A percentile compares a stretch with the other conserved stretches of the same genome.
These are phyloP conservation scores for Simplicillium sp. DNA, from an alignment of 2,329 filamentous ascomycete genomes.

Conservation along the genomic window DNA sequence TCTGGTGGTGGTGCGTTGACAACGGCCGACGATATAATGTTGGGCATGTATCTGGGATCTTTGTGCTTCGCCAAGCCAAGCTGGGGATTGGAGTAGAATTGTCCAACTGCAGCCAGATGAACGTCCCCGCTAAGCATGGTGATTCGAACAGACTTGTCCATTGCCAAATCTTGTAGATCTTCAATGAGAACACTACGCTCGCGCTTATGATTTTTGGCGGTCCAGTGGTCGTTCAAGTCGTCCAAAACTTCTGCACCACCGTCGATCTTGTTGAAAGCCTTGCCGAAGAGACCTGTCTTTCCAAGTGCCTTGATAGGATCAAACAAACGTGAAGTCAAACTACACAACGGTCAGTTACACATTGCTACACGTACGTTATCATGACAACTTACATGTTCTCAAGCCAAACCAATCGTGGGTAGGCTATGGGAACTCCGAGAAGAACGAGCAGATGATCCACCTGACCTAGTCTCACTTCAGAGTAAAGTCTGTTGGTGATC, in stretches of 20 bases:
- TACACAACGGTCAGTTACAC: conserved; percentile 24
- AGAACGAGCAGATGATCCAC: conserved; percentile 87
- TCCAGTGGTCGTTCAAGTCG: conserved; percentile 95
- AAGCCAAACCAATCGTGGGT: conserved; percentile 63
- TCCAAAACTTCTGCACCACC: conserved; percentile 87
- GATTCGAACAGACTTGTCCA: conserved; percentile 82
- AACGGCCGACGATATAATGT: conserved; percentile 88
- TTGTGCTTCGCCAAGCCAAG: conserved; percentile 71
- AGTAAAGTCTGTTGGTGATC: conserved; percentile 77
- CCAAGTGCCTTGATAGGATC: conserved; percentile 84
- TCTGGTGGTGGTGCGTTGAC: conserved; percentile 85
- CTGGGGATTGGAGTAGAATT: conserved; percentile 90
- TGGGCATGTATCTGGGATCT: conserved; percentile 95
- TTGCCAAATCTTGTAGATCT: conserved; percentile 86
- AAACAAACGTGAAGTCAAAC: conserved; percentile 75
- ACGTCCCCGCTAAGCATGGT: conserved; percentile 93
- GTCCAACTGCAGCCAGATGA: conserved; percentile 82
- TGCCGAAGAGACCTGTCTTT: conserved; percentile 69
- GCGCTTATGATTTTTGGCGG: conserved; percentile 84
- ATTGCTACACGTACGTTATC: neutral
- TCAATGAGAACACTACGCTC: conserved; percentile 82
- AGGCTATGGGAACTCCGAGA: conserved; percentile 74
- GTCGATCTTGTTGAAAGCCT: conserved; percentile 80
- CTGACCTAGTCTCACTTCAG: conserved; percentile 72
- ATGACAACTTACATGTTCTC: conserved; percentile 53